Evolutionary conservation across 208 protist species (phyloP).

Genomic region (Crithidia brevicula): DNA sequence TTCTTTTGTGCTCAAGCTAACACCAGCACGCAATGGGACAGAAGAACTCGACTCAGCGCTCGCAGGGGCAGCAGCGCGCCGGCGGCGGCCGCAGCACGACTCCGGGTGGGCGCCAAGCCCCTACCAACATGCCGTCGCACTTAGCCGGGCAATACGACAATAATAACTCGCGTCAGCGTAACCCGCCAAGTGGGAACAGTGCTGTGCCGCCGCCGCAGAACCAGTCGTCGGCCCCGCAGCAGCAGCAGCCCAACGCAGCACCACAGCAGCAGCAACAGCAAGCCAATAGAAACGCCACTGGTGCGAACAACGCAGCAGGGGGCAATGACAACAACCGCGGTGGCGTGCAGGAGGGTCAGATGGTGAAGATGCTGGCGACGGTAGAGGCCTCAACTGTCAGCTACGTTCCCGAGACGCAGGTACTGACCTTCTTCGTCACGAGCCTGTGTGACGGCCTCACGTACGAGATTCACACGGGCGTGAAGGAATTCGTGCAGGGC

Average conservation of each 20-base stretch:
- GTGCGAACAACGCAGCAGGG: conserved; percentile 24
- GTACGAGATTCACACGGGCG: conserved; percentile 92
- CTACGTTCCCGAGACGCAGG: conserved; percentile 67
- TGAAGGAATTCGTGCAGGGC: conserved; percentile 81
- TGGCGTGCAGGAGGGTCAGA: conserved; percentile 90
- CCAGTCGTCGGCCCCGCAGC: conserved; percentile 26
- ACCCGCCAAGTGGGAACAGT: conserved; percentile 7
- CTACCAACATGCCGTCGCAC: conserved; percentile 66
- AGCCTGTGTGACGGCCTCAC: conserved; percentile 71
- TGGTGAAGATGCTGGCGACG: conserved; percentile 92
- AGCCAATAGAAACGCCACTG: conserved; percentile 20
- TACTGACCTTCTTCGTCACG: conserved; percentile 83
- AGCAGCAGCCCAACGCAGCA: conserved; percentile 28
- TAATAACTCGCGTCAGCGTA: conserved; percentile 34
- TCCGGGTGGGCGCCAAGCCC: conserved; percentile 20
- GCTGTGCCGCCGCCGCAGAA: conserved; percentile 26
- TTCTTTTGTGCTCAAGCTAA: no score
- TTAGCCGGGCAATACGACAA: conserved; percentile 77
- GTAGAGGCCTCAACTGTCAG: conserved; percentile 85
- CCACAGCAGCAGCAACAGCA: conserved; percentile 28
- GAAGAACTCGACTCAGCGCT: conserved; percentile 42
- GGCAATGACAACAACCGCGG: conserved; percentile 40
- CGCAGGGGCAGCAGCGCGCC: conserved; percentile 24
- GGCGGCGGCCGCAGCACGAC: conserved; percentile 14
- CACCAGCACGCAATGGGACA: conserved; percentile 26